These are phyloP conservation scores for Austroboletus novae-zelandiae DNA, from an alignment of 1,284 basidiomycete genomes.

Conservation along the genomic window DNA sequence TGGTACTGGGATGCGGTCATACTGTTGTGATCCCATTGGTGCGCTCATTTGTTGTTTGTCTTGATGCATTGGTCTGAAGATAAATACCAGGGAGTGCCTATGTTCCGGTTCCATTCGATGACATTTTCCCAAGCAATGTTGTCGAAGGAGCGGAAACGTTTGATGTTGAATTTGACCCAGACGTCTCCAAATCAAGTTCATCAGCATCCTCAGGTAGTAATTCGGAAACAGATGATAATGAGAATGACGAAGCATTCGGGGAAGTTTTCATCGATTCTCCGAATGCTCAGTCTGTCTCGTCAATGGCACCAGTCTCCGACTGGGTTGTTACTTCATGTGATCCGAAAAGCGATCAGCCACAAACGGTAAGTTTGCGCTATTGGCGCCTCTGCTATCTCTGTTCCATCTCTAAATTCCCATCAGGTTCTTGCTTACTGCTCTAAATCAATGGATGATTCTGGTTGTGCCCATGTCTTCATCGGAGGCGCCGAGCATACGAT, in stretches of 20 bases:
- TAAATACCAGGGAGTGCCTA: not conserved
- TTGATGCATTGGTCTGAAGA: not conserved
- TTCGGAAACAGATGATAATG: not conserved
- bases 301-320: constrained; percentile 9
- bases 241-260: constrained; percentile 14
- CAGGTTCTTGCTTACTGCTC: constrained; percentile 15
- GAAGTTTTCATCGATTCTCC: constrained; percentile 31
- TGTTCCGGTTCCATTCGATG: constrained; percentile 1
- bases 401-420: not conserved
- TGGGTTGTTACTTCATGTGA: constrained; percentile 28
- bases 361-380: constrained; percentile 1
- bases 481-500: not conserved
- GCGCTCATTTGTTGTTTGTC: not conserved
- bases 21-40: constrained; percentile 4
- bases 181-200: not conserved
- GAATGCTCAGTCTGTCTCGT: constrained; percentile 20
- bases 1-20: not conserved
- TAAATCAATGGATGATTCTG: constrained; percentile 14
- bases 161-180: constrained; percentile 1
- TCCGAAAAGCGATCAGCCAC: constrained; percentile 13
- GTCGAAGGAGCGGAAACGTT: constrained; percentile 1
- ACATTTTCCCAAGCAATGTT: not conserved
- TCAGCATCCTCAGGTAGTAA: not conserved
- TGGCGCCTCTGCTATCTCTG: not conserved
- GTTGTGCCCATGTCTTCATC: constrained; percentile 14